A percentile compares a stretch with the other conserved stretches of the same genome.
These are phyloP conservation scores for Hippophae tibetana DNA, from an alignment of 306 rosid genomes.

Conservation along the genomic window DNA sequence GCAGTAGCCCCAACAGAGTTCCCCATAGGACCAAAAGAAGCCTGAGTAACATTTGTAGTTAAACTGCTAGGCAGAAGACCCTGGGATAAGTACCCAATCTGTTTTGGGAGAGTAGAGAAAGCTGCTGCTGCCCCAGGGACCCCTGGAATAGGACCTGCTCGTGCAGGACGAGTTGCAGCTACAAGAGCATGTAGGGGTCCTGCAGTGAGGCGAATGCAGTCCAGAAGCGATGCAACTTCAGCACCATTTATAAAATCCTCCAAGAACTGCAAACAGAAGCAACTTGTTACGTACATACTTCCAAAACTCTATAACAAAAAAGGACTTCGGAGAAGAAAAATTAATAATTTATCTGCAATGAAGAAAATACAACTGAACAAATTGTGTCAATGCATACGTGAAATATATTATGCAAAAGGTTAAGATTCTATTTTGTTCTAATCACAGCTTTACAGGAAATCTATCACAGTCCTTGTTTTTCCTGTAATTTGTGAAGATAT, in stretches of 20 bases:
- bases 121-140: constrained; percentile 57
- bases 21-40: constrained; percentile 44
- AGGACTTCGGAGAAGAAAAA: not conserved
- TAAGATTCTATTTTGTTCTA: too few relatives aligned
- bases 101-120: constrained; percentile 68
- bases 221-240: constrained; percentile 93
- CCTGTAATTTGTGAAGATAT: not conserved
- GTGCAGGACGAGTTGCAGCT: constrained; percentile 96
- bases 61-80: constrained; percentile 57
- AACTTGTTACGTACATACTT: constrained; percentile 7
- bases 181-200: constrained; percentile 97
- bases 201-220: constrained; percentile 97
- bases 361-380: too few relatives aligned
- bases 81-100: constrained; percentile 52
- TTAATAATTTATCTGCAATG: too few relatives aligned
- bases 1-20: constrained; percentile 39
- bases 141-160: constrained; percentile 90
- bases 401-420: too few relatives aligned
- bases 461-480: not conserved
- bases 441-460: not conserved
- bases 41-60: constrained; percentile 40
- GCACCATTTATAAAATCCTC: constrained; percentile 99
- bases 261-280: constrained; percentile 56
- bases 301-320: not conserved
- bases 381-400: too few relatives aligned